A percentile compares a stretch with the other conserved stretches of the same genome.
Evolutionary conservation across 2,329 filamentous ascomycete species (phyloP).

Genomic region (Colletotrichum sp.): DNA sequence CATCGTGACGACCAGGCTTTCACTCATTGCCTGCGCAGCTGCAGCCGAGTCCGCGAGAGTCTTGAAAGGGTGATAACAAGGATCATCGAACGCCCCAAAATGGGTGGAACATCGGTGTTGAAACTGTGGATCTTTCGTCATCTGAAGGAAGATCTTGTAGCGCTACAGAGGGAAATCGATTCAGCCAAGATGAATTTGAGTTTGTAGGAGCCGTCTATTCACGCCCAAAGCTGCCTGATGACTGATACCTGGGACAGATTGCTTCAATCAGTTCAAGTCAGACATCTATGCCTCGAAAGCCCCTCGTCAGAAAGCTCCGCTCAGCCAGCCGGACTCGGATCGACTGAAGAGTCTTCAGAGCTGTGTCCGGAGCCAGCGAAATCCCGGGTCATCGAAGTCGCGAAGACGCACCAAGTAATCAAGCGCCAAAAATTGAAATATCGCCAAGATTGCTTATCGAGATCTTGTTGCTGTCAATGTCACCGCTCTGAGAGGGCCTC

Average conservation of each 20-base stretch:
- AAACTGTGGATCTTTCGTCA: background rate
- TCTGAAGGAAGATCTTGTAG: background rate
- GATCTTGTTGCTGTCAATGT: background rate
- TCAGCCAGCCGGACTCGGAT: background rate
- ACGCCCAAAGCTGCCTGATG: accelerated
- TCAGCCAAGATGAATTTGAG: background rate
- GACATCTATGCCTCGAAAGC: background rate
- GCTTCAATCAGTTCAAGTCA: background rate
- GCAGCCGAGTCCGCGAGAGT: background rate
- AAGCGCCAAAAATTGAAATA: background rate
- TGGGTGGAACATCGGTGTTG: background rate
- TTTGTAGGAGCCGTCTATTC: background rate
- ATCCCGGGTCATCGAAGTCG: background rate
- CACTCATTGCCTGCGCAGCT: background rate
- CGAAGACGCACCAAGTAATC: background rate
- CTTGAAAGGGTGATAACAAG: background rate
- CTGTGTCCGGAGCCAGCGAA: accelerated
- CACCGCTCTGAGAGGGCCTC: background rate
- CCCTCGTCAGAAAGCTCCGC: background rate
- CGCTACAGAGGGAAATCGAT: background rate
- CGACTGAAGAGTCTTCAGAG: accelerated
- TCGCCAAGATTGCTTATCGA: background rate
- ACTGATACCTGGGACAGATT: accelerated
- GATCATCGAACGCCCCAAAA: background rate
- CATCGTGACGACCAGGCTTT: background rate